Conservation (phyloP, 495 filamentous ascomycete species). For the Penicillium riverlandense region DNA sequence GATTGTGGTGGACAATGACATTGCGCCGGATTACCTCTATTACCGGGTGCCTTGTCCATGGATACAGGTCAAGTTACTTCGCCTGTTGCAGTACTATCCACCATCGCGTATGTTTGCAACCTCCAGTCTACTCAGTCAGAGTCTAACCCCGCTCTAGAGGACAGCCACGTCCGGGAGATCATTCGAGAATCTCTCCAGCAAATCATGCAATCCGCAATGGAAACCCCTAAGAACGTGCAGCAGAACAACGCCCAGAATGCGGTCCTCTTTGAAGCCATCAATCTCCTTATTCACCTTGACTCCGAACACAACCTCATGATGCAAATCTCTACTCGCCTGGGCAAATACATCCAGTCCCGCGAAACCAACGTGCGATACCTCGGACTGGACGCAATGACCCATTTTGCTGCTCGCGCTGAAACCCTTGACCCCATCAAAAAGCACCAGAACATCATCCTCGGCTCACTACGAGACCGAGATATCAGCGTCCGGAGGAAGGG, state of each 20-base stretch:
- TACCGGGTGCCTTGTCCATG: constrained; percentile 99
- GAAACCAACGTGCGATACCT: constrained; percentile 98
- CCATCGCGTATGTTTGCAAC: constrained; percentile 67
- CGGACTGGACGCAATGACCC: constrained; percentile 95
- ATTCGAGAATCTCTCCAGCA: constrained; percentile 88
- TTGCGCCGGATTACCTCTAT: constrained; percentile 83
- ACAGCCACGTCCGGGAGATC: constrained; percentile 83
- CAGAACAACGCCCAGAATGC: constrained; percentile 99
- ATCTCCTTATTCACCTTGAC: constrained; percentile 97
- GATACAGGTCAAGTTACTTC: constrained; percentile 92
- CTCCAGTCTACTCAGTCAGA: background rate
- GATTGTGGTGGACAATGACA: constrained; percentile 83
- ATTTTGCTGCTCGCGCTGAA: constrained; percentile 90
- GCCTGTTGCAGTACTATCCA: constrained; percentile 90
- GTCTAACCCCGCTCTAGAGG: constrained; percentile 50
- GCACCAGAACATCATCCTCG: constrained; percentile 92
- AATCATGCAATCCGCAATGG: constrained; percentile 83
- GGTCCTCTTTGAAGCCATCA: constrained; percentile 96
- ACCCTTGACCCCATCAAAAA: constrained; percentile 97
- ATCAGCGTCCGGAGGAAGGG: constrained; percentile 96
- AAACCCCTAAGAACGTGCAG: constrained; percentile 96
- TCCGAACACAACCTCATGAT: constrained; percentile 94
- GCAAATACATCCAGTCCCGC: constrained; percentile 92
- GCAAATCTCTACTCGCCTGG: constrained; percentile 88
- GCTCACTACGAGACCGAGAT: constrained; percentile 88